A percentile compares a stretch with the other conserved stretches of the same genome.
Conservation (phyloP, 768 basidiomycete species). For the Pisolithus marmoratus region DNA sequence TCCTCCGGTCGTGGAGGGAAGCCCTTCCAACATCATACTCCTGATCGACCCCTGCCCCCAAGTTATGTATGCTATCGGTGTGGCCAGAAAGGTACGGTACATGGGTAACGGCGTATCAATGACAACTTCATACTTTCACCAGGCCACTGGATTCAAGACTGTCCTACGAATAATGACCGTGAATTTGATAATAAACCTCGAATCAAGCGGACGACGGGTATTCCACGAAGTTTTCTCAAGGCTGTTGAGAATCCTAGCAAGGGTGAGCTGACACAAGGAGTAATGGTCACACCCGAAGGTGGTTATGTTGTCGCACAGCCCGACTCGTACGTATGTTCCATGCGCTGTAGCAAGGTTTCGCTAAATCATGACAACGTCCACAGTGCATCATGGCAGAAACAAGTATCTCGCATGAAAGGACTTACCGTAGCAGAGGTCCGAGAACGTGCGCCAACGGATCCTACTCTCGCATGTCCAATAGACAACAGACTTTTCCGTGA, state of each 20-base stretch:
- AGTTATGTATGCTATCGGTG: constrained; percentile 99
- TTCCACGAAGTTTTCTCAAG: constrained; percentile 95
- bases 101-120: background rate
- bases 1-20: constrained; percentile 59
- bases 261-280: constrained; percentile 70
- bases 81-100: constrained; percentile 82
- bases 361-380: constrained; percentile 2
- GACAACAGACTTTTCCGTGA: constrained; percentile 92
- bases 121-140: constrained; percentile 5
- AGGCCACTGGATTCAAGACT: constrained; percentile 99
- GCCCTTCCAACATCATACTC: constrained; percentile 43
- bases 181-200: constrained; percentile 92
- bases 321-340: constrained; percentile 67
- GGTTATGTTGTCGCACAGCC: constrained; percentile 97
- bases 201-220: constrained; percentile 97
- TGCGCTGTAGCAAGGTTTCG: background rate
- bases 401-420: constrained; percentile 71
- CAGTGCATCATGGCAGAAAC: constrained; percentile 94
- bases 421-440: constrained; percentile 87
- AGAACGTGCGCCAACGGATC: constrained; percentile 75
- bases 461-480: constrained; percentile 78
- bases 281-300: constrained; percentile 99
- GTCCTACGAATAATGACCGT: constrained; percentile 94
- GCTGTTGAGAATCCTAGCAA: constrained; percentile 84
- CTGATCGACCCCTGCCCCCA: constrained; percentile 78